phyloP scores from a whole-genome alignment of 768 basidiomycete species.

The Cubamyces sp. region DNA sequence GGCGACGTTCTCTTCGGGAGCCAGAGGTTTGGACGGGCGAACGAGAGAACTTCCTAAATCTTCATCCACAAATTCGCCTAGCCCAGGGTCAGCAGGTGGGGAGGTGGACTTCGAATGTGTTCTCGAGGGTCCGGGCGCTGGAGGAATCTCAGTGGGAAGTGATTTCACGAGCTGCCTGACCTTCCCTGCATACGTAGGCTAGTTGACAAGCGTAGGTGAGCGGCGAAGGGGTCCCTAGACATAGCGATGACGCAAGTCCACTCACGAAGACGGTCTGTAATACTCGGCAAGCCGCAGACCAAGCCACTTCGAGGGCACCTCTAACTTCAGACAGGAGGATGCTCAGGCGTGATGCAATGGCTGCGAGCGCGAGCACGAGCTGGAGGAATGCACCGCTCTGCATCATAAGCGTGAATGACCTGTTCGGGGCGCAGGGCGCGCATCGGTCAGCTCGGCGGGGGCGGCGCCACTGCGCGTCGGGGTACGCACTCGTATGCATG shows the following conservation, averaged over 20 bases:
- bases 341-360: constrained; percentile 62
- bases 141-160: not conserved
- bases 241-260: not conserved
- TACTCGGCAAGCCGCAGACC: constrained; percentile 35
- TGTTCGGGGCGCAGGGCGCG: constrained; percentile 32
- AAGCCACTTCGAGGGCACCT: constrained; percentile 40
- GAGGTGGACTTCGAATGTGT: constrained; percentile 2
- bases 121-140: not conserved
- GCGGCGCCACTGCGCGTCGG: not conserved
- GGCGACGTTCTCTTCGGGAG: constrained; percentile 3
- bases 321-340: constrained; percentile 48
- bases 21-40: not conserved
- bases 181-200: constrained; percentile 3
- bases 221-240: not conserved
- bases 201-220: not conserved
- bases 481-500: constrained; percentile 56
- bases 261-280: constrained; percentile 40
- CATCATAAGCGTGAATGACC: constrained; percentile 65
- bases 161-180: not conserved
- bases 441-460: not conserved
- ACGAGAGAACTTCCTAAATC: constrained; percentile 24
- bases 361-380: constrained; percentile 62
- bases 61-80: constrained; percentile 22
- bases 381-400: constrained; percentile 77
- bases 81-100: not conserved